Evolutionary conservation across 1,139 yeast species (phyloP), one percentile per base, ranked within the genome.

Genomic region (Blastobotrys apis): DNA sequence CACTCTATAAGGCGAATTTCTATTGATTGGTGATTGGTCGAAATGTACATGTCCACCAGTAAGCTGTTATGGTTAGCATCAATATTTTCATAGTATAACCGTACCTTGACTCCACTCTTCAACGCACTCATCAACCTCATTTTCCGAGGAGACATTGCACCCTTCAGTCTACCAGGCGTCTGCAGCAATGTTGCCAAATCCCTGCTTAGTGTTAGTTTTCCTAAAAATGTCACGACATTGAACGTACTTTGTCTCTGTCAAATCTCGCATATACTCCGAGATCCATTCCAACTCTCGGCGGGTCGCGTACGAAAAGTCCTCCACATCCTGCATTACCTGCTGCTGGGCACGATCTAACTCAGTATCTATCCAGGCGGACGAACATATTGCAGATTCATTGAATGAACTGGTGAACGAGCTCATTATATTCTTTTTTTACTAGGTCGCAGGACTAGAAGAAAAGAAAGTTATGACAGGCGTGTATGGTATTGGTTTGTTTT

Each of bases 261-360:
- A 32, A 26, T 64, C 57, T 9, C 48, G 36, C 53, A 58, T 58
- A 47, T 65, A 65, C 45, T 66, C 71, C 39, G 68, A 64, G 19
- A 69, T 51, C 73, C 72, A 68, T 26, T 66, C 63, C 35, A 69
- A 46, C 42, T 68, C 73, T 16, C 67, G 48, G 10, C 68, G 58
- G 4, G 69, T 67, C 1, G 68, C 62, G 37, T 57, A 66, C 2
- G 68, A 67, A 47, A 69, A 64, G 45, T 67, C 71, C 47, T 68
- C 72, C 3, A 62, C 54, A 34, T 65, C 67, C 33, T 56, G 57
- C 10, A 51, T 54, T 45, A 66, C 62, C 27, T 60, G 53, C 23
- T 58, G 61, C 33, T 61, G 57, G 8, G 63, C 61, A 2, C 58
- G 56, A 34, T 56, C 55, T 39, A 68, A 63, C 52, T 73, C 77